Evolutionary conservation across 805 yeast species (phyloP), one percentile per base, ranked within the genome.

Genomic region (Saccharomyces mikatae): DNA sequence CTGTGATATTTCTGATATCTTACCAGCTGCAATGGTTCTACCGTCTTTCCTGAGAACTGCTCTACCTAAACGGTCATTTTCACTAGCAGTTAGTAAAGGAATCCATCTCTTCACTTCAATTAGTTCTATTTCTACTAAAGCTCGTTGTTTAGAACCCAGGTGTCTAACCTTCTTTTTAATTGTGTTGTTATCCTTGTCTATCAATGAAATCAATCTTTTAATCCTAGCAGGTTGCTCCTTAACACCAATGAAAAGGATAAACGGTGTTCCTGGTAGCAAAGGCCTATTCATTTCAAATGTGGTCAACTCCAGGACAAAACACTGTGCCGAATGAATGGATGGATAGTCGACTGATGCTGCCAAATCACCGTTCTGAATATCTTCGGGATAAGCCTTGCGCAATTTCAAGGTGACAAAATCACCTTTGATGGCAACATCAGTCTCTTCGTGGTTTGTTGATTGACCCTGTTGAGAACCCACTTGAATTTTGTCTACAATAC

Each of bases 11-110:
- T 41, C 44, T 2, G 24, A 17, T 9, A 68, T 72, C 46, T 71
- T 87, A 72, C 99, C 99, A 68, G 94, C 92, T 58, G 98, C 99
- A 72, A 94, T 89, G 49, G 99, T 92, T 63, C 83, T 84, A 64
- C 98, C 99, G 74, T 94, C 98, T 74, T 94, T 98, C 79, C 99
- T 89, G 70, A 94, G 80, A 22, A 98, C 90, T 71, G 94, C 89
- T 74, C 98, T 85, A 63, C 98, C 97, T 63, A 94, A 78, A 73
- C 90, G 97, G 60, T 90, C 96, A 69, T 89, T 88, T 67, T 87
- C 89, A 57, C 76, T 82, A 67, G 83, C 89, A 44, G 90, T 84
- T 74, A 94, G 96, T 52, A 92, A 82, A 71, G 98, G 94, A 48
- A 94, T 85, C 54, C 96, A 89, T 64, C 86, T 89, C 49, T 82